Base-by-base conservation (phyloP, 176 grass and related monocot genomes). In the Oryza meridionalis region DNA sequence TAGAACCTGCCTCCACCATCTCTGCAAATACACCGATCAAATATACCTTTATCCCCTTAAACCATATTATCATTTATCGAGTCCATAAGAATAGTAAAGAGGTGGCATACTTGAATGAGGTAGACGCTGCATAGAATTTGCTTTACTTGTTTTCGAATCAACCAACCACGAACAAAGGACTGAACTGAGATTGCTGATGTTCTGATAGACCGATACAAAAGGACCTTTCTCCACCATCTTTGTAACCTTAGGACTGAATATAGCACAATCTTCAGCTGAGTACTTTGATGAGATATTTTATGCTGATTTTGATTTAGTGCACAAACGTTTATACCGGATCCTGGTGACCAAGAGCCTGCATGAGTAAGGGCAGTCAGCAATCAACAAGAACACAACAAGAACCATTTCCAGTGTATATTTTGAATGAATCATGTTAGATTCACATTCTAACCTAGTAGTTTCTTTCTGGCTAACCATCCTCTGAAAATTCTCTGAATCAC, bases 1-100 rank as follows among this genome's bases (percentile, higher is more conserved):
- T 67, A 87, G 45, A 77, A 85, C 40, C 82, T 87, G 81, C 82
- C 73, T 86, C 89, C 92, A 94, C 89, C 92, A 91, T 69, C 73
- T 94, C 89, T 94, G 84, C 84, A 89, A 84, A 89, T 87, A 50
- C 71, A 59, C 50, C 59, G 42, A 73, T 72, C 46, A 66, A 21
- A 67, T 68, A 6, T 76, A 62, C 10, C 62, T 65, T 47, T 70
- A 14, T 9, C 10, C 66, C 2, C n/a, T 38, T 43, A 77, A 50
- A 49, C 33, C 14, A 14, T 69, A 82, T 10, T 49, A 74, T 69
- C 65, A 33, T 75, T 10, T 32, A 74, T 65, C 65, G 33, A 67
- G 67, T 77, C 44, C 35, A 76, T 42, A 87, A 70, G 13, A 49
- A n/a, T 38, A 66, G 17, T 13, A 12, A 77, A 82, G 72, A 66